A percentile compares a stretch with the other conserved stretches of the same genome.
Conservation (phyloP, 805 yeast genomes). For the Kodamaea neixiangensis region DNA sequence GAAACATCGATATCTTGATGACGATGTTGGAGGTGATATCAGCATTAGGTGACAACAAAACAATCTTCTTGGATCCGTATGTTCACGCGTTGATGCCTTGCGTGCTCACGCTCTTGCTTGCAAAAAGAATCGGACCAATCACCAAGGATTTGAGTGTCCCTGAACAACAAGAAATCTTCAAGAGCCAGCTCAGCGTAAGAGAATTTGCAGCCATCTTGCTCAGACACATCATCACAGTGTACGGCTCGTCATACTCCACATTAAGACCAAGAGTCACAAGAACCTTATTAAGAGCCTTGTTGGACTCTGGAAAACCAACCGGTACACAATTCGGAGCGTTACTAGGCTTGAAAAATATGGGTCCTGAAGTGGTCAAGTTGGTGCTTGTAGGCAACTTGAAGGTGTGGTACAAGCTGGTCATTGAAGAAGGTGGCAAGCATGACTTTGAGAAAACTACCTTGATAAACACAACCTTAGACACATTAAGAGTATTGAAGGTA, state of each 20-base stretch:
- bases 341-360: conserved; percentile 79
- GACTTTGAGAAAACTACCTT: conserved; percentile 49
- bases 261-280: conserved; percentile 92
- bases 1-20: conserved; percentile 65
- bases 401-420: conserved; percentile 71
- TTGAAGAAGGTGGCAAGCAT: conserved; percentile 43
- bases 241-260: conserved; percentile 84
- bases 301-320: conserved; percentile 78
- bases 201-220: conserved; percentile 86
- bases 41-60: conserved; percentile 77
- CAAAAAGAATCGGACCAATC: conserved; percentile 76
- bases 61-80: conserved; percentile 90
- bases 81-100: conserved; percentile 98
- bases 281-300: conserved; percentile 85
- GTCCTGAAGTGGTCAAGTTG: conserved; percentile 84
- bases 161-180: conserved; percentile 29
- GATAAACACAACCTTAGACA: conserved; percentile 50
- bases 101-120: conserved; percentile 81
- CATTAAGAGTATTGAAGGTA: conserved; percentile 51
- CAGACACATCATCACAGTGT: conserved; percentile 73
- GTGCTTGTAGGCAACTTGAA: conserved; percentile 80
- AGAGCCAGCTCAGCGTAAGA: conserved; percentile 61
- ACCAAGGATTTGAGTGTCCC: conserved; percentile 38
- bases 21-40: conserved; percentile 89
- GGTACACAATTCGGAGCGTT: conserved; percentile 94